These are phyloP conservation scores for Dendrobium nobile DNA, from an alignment of 106 monocot species.

Conservation along the genomic window DNA sequence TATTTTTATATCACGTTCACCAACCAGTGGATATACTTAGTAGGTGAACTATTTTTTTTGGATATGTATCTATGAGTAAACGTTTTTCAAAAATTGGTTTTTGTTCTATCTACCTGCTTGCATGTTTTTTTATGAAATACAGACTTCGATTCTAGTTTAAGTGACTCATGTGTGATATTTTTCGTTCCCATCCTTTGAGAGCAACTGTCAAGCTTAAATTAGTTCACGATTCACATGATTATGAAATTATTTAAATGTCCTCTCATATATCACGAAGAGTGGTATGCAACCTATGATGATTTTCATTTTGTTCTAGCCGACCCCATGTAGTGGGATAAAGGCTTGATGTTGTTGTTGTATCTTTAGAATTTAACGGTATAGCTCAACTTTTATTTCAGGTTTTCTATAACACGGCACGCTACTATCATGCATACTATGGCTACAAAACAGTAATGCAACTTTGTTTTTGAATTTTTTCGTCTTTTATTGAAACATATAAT, in stretches of 20 bases:
- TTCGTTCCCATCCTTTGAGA: neutral
- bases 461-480: slow-evolving; percentile 3
- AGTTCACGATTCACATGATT: neutral
- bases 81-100: neutral
- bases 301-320: too few relatives aligned
- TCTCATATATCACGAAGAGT: neutral
- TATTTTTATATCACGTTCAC: neutral
- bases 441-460: slow-evolving; percentile 73
- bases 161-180: neutral
- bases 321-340: too few relatives aligned
- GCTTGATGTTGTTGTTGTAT: neutral
- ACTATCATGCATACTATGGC: slow-evolving; percentile 97
- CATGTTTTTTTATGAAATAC: neutral
- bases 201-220: neutral
- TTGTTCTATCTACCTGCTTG: neutral
- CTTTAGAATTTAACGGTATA: neutral
- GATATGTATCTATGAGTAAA: neutral
- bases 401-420: slow-evolving; percentile 92
- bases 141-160: neutral
- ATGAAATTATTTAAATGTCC: neutral
- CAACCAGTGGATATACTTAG: neutral
- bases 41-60: neutral
- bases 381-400: slow-evolving; percentile 41
- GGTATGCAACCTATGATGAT: too few relatives aligned
- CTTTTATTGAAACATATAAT: neutral